Evolutionary conservation across 371 early-diverging fungal genomes (phyloP).

Genomic region (Actinomortierella ambigua): DNA sequence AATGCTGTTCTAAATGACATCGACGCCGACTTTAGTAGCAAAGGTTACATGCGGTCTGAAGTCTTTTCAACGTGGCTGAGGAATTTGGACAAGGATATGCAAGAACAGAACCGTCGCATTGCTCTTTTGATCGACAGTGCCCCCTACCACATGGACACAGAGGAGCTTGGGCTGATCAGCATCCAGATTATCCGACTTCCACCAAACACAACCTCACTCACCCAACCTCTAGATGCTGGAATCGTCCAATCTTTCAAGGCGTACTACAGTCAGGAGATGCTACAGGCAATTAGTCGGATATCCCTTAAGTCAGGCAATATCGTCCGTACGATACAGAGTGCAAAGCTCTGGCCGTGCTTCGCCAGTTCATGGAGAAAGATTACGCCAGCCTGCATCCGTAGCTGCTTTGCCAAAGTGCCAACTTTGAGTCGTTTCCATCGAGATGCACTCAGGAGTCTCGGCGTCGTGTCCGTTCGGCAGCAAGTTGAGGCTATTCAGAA

Average conservation of each 20-base stretch:
- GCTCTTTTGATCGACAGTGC: background rate
- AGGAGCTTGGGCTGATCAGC: background rate
- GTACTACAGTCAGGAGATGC: background rate
- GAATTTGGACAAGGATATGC: no score
- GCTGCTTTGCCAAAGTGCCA: background rate
- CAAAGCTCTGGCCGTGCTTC: slow-evolving; percentile 2
- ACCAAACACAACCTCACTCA: no score
- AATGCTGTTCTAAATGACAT: no score
- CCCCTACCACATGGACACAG: background rate
- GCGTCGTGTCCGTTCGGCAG: background rate
- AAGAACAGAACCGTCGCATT: no score
- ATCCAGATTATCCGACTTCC: no score
- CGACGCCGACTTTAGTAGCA: no score
- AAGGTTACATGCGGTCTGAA: no score
- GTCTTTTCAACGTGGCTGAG: no score
- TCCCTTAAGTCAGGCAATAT: background rate
- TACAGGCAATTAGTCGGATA: background rate
- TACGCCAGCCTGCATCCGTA: slow-evolving; percentile 1
- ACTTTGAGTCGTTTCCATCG: background rate
- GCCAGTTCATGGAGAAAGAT: slow-evolving; percentile 3
- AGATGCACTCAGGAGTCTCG: background rate
- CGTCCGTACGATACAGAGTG: background rate
- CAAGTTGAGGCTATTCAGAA: no score
- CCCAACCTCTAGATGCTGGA: no score
- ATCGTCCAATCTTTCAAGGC: no score